Evolutionary conservation across 2,329 filamentous ascomycete genomes (phyloP).

Genomic region (Pestalotiopsis fici): DNA sequence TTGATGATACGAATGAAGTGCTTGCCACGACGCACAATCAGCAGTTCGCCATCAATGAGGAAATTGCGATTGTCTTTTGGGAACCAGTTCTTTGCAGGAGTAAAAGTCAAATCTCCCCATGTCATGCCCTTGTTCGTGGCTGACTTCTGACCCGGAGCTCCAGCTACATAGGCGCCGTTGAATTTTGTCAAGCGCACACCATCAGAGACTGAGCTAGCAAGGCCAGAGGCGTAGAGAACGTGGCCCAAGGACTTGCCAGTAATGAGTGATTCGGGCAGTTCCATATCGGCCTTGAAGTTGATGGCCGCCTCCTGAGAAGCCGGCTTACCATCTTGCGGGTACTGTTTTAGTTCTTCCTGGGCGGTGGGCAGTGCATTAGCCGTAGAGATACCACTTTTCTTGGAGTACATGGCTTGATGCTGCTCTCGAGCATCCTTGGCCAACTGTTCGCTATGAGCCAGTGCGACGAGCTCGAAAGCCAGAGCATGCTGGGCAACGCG

Average conservation of each 20-base stretch:
- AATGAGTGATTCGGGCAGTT: slow-evolving; percentile 60
- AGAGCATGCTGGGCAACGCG: slow-evolving; percentile 81
- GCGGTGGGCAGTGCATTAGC: slow-evolving; percentile 7
- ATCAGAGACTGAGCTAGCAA: slow-evolving; percentile 57
- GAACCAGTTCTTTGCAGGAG: slow-evolving; percentile 60
- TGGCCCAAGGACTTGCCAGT: slow-evolving; percentile 54
- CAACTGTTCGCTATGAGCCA: slow-evolving; percentile 71
- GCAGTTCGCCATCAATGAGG: slow-evolving; percentile 58
- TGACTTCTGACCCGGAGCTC: slow-evolving; percentile 38
- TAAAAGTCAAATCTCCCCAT: slow-evolving; percentile 58
- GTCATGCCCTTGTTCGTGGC: slow-evolving; percentile 34
- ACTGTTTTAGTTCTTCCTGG: slow-evolving; percentile 17
- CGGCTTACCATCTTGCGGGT: slow-evolving; percentile 17
- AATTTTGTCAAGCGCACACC: slow-evolving; percentile 57
- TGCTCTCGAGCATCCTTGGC: slow-evolving; percentile 63
- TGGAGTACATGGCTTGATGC: slow-evolving; percentile 53
- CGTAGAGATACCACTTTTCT: slow-evolving; percentile 8
- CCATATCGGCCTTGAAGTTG: slow-evolving; percentile 48
- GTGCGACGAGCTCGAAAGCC: slow-evolving; percentile 77
- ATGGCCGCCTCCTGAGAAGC: slow-evolving; percentile 47
- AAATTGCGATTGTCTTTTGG: slow-evolving; percentile 59
- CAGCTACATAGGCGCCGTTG: slow-evolving; percentile 63
- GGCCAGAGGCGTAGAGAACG: slow-evolving; percentile 61
- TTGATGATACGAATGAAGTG: slow-evolving; percentile 64
- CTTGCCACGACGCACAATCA: slow-evolving; percentile 65